Evolutionary conservation across 768 basidiomycete genomes (phyloP), one percentile per base, ranked within the genome.

Genomic region (Exsudoporus frostii): DNA sequence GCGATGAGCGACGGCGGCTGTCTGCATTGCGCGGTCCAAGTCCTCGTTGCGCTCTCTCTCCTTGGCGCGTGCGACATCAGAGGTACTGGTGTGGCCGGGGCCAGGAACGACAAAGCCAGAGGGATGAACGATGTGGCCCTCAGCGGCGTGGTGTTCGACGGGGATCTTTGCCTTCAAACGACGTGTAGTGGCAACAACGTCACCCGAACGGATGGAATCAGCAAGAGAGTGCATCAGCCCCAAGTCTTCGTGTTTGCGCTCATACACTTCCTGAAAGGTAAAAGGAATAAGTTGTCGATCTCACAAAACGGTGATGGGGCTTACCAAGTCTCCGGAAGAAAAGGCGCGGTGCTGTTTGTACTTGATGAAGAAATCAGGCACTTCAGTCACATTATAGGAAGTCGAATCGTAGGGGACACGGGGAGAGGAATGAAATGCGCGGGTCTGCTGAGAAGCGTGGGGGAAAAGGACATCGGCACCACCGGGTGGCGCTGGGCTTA

Each of bases 81-180:
- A 65, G 4, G 67, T 52, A 44, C 68, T 56, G n/a, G 34, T 29
- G 37, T 68, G 62, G 1, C 68, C 68, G 0, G 57, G 65, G 13
- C 67, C 69, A n/a, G 67, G 69, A 4, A 69, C 55, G 8, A 69
- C 58, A 30, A 63, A 68, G 8, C 67, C 67, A 7, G 67, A 69
- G 11, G 69, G 24, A 37, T 71, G 67, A 14, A 59, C 9, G 40
- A 63, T 13, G 25, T 46, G 57, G 5, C 67, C 67, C 7, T 45
- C 54, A 0, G 49, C 8, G n/a, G 25, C 33, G 1, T 48, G 54
- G 36, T 69, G 65, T 37, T 68, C 67, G 25, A 71, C 51, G 6
- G 67, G 67, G 8, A 62, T 59, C 55, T 68, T 68, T 7, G 65
- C n/a, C 45, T 45, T 48, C 3, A 69, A 46, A 36, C 67, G 69